Base-by-base conservation (phyloP, 108 stramenopile genomes). In the Discostella stelligeroides region DNA sequence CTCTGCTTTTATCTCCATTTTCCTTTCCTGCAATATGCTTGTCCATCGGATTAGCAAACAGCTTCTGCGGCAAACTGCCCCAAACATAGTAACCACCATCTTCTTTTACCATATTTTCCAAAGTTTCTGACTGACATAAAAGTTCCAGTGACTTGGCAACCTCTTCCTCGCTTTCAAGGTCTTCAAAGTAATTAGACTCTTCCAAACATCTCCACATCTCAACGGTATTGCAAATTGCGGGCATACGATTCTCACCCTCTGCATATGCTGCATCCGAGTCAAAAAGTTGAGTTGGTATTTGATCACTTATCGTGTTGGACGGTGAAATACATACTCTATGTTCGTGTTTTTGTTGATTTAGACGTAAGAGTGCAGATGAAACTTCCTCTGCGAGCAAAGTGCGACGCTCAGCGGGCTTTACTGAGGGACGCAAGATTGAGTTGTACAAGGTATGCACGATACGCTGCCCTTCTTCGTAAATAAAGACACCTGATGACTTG, bases 181-280 rank as follows among this genome's bases (percentile, higher is more conserved):
- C 60, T 21, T 66, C 45, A 45, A 66, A 67, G 50, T 60, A 75
- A 51, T 61, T 67, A 0, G 58, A 54, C 48, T 54, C 42, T 14
- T 60, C 60, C 66, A 75, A 49, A 60, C 66, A 75, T 42, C 46
- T 59, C 74, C 74, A 75, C 49, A 75, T 48, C 18, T 66, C 74
- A 54, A 46, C 34, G 0, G 74, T 75, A 45, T 62, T 75, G 27
- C 60, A 56, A n/a, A 29, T 34, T 54, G 66, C 74, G 0, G 74
- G 73, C 21, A 73, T 63, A 23, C 45, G 66, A 23, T 61, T 66
- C 4, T 67, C 25, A 59, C 66, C 73, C 25, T 75, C 56, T 37
- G 61, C 21, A 29, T 75, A 62, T 15, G 59, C 54, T 4, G 47
- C 18, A 50, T 75, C 46, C 48, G 62, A 53, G 28, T 28, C 59